These are phyloP conservation scores for Kwoniella bestiolae DNA, from an alignment of 768 basidiomycete species.

Conservation along the genomic window DNA sequence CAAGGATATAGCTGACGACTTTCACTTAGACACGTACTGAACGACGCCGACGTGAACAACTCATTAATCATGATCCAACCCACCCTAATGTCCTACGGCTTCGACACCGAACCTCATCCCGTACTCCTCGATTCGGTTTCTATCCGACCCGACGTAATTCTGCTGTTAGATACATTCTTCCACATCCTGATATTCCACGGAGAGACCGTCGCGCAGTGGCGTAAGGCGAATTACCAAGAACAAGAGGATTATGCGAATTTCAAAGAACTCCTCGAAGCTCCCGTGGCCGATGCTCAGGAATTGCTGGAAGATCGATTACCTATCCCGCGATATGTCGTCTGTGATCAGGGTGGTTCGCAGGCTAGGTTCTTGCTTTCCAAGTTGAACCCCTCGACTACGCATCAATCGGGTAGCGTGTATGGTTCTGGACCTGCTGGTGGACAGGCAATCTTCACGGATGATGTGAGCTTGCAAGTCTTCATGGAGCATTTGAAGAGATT, in stretches of 20 bases:
- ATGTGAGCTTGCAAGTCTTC: conserved; percentile 74
- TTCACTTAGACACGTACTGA: conserved; percentile 76
- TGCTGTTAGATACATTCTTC: conserved; percentile 99
- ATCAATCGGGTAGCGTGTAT: conserved; percentile 77
- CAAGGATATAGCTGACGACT: conserved; percentile 7
- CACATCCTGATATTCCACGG: conserved; percentile 99
- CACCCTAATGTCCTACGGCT: conserved; percentile 96
- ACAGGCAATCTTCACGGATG: conserved; percentile 97
- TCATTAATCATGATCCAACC: conserved; percentile 99
- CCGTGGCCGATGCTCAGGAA: conserved; percentile 89
- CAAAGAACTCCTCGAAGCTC: conserved; percentile 85
- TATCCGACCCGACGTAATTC: conserved; percentile 93
- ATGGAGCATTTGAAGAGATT: conserved; percentile 91
- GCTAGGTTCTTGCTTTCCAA: conserved; percentile 97
- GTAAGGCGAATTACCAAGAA: conserved; percentile 96
- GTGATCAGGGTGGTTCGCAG: conserved; percentile 95
- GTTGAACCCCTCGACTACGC: conserved; percentile 96
- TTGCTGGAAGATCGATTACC: conserved; percentile 94
- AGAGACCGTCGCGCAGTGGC: conserved; percentile 94
- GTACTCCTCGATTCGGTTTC: conserved; percentile 96
- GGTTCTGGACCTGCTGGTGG: conserved; percentile 70
- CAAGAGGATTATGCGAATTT: conserved; percentile 99
- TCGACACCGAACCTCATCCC: conserved; percentile 84
- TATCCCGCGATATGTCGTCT: conserved; percentile 96
- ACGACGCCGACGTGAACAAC: conserved; percentile 98